Conservation (phyloP, 2,329 filamentous ascomycete genomes). For the Dactylellina cionopaga region DNA sequence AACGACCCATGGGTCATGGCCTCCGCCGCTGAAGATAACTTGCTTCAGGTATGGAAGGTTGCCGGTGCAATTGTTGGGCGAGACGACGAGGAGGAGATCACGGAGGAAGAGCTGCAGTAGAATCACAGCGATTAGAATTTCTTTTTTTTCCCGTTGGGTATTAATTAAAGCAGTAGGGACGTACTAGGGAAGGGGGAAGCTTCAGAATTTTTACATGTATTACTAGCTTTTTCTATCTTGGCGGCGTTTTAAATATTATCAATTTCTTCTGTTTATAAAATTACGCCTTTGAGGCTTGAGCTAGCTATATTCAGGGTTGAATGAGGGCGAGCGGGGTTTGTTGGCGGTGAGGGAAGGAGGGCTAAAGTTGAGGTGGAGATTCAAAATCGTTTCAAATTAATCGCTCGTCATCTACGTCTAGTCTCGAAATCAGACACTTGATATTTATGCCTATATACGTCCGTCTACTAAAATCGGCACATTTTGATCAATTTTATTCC, state of each 20-base stretch:
- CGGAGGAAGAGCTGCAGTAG: constrained; percentile 58
- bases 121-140: neutral
- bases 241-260: neutral
- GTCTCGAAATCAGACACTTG: too few relatives aligned
- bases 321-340: neutral
- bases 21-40: constrained; percentile 94
- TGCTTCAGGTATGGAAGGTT: constrained; percentile 94
- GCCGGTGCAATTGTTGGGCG: constrained; percentile 82
- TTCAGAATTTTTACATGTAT: neutral
- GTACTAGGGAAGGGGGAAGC: neutral
- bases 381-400: too few relatives aligned
- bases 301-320: neutral
- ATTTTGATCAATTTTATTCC: too few relatives aligned
- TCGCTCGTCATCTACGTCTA: too few relatives aligned
- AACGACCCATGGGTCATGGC: constrained; percentile 97
- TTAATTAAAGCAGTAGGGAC: neutral
- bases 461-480: too few relatives aligned
- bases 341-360: too few relatives aligned
- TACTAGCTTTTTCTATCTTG: neutral
- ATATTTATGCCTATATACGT: too few relatives aligned
- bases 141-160: neutral
- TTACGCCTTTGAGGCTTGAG: neutral
- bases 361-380: too few relatives aligned
- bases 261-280: neutral
- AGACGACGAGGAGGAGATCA: constrained; percentile 75